Conservation (phyloP, 2,329 filamentous ascomycete genomes). For the Tolypocladium inflatum region DNA sequence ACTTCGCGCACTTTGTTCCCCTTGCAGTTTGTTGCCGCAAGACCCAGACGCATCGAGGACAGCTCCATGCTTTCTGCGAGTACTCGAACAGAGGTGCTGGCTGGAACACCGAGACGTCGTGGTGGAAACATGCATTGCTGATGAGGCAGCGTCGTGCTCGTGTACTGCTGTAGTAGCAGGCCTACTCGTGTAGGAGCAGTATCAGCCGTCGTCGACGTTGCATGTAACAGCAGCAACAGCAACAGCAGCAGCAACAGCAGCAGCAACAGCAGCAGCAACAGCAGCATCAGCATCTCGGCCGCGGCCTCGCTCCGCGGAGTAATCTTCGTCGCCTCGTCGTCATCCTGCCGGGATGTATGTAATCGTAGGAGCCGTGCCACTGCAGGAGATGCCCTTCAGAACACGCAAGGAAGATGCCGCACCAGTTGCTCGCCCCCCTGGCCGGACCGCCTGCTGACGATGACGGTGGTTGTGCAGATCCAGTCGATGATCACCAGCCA, state of each 20-base stretch:
- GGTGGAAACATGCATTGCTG: not conserved
- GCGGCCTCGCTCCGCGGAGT: not conserved
- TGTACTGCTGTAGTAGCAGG: not conserved
- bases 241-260: not conserved
- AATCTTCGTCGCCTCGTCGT: not conserved
- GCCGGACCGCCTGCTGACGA: not conserved
- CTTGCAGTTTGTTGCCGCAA: too few species aligned
- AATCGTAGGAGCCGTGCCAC: not conserved
- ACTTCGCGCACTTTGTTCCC: not conserved
- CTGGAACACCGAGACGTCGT: too few species aligned
- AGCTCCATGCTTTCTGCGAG: too few species aligned
- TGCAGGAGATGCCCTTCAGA: not conserved
- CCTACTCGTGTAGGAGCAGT: not conserved
- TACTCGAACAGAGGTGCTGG: too few species aligned
- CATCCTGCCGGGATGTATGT: not conserved
- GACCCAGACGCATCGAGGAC: too few species aligned
- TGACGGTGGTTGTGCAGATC: slow-evolving; percentile 1
- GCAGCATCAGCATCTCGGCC: not conserved
- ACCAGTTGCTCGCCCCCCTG: not conserved
- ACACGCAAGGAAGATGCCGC: not conserved
- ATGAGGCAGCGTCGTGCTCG: not conserved
- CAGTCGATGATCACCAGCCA: not conserved
- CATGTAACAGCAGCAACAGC: not conserved
- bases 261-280: too few species aligned
- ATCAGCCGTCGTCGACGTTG: not conserved